Evolutionary conservation across 108 stramenopile genomes (phyloP), one percentile per base, ranked within the genome.

Genomic region (Nitzschia sp.): DNA sequence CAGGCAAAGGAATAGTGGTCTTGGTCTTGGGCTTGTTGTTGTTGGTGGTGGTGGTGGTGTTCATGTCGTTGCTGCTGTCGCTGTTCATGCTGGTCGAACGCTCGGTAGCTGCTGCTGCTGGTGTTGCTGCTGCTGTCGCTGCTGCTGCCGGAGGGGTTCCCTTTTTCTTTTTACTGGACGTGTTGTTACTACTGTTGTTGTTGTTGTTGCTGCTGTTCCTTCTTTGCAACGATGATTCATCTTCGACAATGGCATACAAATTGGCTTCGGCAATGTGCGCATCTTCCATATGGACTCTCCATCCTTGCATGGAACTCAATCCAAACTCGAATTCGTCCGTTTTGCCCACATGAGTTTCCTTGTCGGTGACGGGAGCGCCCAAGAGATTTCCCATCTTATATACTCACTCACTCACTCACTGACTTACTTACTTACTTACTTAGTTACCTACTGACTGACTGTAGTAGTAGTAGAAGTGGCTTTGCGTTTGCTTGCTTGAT

Each of bases 251-350:
- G 45, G 53, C 66, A 59, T 69, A 75, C 0, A 81, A 0, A 22
- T 65, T 38, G 0, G 41, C 34, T 58, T 71, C 65, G 44, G 64
- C 71, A 25, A 68, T 69, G 63, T 93, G 90, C 26, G 86, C 87
- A 62, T 96, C 91, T 76, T 93, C 94, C 94, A 96, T 96, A 58
- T 93, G 85, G 21, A 91, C 71, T 15, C 94, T 71, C 89, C 91
- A 96, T 53, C 94, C 94, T 68, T 92, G 94, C 94, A 96, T 93
- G 53, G 80, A 77, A n/a, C 81, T 83, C 23, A 91, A 82, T 3
- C 88, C 94, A 57, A 55, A 93, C 15, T 71, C 31, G 8, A 71
- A 71, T 21, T 74, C 76, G 16, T 54, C 41, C 2, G 83, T 82
- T 36, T 15, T 23, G 45, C 87, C 87, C 0, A 22, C 11, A 59